Evolutionary conservation across 2,329 filamentous ascomycete species (phyloP).

Genomic region (Pseudocercospora fuligena): DNA sequence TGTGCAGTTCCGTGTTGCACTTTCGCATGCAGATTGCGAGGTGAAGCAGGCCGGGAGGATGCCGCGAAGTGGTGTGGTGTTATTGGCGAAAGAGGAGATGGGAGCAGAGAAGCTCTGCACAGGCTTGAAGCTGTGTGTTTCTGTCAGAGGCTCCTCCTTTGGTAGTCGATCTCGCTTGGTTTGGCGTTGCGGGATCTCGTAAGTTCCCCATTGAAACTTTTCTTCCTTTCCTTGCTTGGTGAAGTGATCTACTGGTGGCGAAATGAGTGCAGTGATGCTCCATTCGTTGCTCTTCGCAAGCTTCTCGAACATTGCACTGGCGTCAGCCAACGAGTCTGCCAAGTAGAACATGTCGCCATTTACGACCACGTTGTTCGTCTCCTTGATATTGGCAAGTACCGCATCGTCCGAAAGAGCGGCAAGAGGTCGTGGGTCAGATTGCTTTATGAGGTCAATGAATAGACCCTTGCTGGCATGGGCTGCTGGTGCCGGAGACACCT

Average conservation of each 20-base stretch:
- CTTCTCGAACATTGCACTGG: slow-evolving; percentile 22
- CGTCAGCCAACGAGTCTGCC: slow-evolving; percentile 24
- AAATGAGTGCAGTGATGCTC: slow-evolving; percentile 34
- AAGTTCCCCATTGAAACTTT: slow-evolving; percentile 40
- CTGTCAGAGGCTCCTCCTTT: slow-evolving; percentile 30
- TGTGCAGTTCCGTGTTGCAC: slow-evolving; percentile 77
- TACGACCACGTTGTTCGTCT: slow-evolving; percentile 5
- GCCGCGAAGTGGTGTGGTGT: slow-evolving; percentile 49
- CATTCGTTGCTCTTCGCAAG: slow-evolving; percentile 23
- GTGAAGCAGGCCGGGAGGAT: slow-evolving; percentile 76
- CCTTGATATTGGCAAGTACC: slow-evolving; percentile 11
- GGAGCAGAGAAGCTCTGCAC: slow-evolving; percentile 38
- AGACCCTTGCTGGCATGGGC: slow-evolving; percentile 32
- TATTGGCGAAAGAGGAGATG: slow-evolving; percentile 44
- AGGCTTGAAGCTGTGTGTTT: slow-evolving; percentile 20
- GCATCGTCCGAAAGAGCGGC: slow-evolving; percentile 23
- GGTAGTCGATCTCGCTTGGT: slow-evolving; percentile 32
- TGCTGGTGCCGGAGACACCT: slow-evolving; percentile 35
- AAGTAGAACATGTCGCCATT: slow-evolving; percentile 29
- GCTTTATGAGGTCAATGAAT: slow-evolving; percentile 38
- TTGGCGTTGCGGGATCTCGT: slow-evolving; percentile 34
- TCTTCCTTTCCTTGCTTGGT: slow-evolving; percentile 20
- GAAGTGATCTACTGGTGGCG: slow-evolving; percentile 21
- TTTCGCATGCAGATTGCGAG: slow-evolving; percentile 69
- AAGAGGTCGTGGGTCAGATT: slow-evolving; percentile 27